Base-by-base conservation (phyloP, 768 basidiomycete genomes). In the Melanogaster broomeanus region DNA sequence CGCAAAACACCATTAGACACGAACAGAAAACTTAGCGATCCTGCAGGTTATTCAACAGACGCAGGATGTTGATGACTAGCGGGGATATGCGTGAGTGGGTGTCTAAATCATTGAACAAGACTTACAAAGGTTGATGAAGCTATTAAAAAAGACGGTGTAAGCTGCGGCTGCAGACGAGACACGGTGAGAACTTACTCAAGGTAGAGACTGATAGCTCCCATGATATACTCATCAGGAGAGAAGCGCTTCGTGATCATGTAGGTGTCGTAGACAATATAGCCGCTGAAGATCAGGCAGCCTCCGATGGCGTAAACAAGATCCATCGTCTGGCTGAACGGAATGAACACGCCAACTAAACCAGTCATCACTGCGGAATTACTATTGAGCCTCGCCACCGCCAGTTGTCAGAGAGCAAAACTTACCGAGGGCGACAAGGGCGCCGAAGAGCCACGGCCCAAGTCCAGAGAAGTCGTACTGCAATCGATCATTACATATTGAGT, bases 121-220 rank as follows among this genome's bases (percentile, higher is more conserved):
- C 87, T 72, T 71, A 89, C 88, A 94, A 42, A 94, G 82, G 64
- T 94, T 94, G 72, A 93, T 78, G 68, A 93, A 90, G 62, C 88
- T 90, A 57, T 15, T 52, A 46, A 60, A 51, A 46, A 60, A 51
- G 47, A 37, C 16, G 13, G 16, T 61, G 30, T 71, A 53, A 60
- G 43, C 27, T 60, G 49, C 3, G 37, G 34, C 27, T 2, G 41
- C 39, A 25, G 4, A 45, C 4, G 31, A 46, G 22, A 42, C 18
- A 39, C 18, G 25, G 42, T 6, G 33, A 53, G 10, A n/a, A 85
- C 85, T 59, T 72, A 89, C 84, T 98, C 96, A 49, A 98, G 85
- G 72, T 98, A 98, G n/a, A 98, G 82, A 58, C 85, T 87, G 63
- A 98, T 87, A 16, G 92, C 79, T 31, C 87, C 96, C 75, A 97